Evolutionary conservation across 2,329 filamentous ascomycete species (phyloP).

Genomic region (Xylariomycetidae sp.): DNA sequence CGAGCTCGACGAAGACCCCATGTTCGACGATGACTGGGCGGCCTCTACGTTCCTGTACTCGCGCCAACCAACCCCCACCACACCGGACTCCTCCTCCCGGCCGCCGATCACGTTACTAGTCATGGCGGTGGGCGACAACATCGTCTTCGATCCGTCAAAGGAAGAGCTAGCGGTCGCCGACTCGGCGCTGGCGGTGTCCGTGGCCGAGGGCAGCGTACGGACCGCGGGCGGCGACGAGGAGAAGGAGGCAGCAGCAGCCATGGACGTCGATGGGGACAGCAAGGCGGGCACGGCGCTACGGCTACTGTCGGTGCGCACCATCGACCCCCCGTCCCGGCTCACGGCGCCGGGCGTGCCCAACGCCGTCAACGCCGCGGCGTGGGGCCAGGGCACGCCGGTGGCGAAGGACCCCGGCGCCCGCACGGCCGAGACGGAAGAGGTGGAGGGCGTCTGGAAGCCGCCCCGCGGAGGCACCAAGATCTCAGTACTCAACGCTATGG

Average conservation of each 20-base stretch:
- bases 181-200: constrained; percentile 76
- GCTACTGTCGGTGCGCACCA: constrained; percentile 62
- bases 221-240: constrained; percentile 12
- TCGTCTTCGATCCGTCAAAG: constrained; percentile 87
- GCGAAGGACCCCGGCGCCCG: constrained; percentile 36
- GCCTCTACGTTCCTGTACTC: constrained; percentile 73
- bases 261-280: constrained; percentile 30
- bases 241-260: constrained; percentile 13
- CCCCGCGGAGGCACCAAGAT: constrained; percentile 79
- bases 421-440: constrained; percentile 46
- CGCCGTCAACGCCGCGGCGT: constrained; percentile 51
- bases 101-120: constrained; percentile 90
- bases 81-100: constrained; percentile 30
- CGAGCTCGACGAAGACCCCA: constrained; percentile 87
- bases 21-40: constrained; percentile 98
- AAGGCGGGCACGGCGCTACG: constrained; percentile 39
- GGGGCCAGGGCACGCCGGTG: constrained; percentile 27
- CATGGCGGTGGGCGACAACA: constrained; percentile 76
- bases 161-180: constrained; percentile 94
- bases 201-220: constrained; percentile 49
- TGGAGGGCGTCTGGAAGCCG: constrained; percentile 78
- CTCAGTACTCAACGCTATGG: constrained; percentile 63
- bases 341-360: constrained; percentile 67
- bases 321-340: constrained; percentile 68
- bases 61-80: constrained; percentile 26